Evolutionary conservation across 2,329 filamentous ascomycete species (phyloP), one percentile per base, ranked within the genome.

Genomic region (Penicillium sp.): DNA sequence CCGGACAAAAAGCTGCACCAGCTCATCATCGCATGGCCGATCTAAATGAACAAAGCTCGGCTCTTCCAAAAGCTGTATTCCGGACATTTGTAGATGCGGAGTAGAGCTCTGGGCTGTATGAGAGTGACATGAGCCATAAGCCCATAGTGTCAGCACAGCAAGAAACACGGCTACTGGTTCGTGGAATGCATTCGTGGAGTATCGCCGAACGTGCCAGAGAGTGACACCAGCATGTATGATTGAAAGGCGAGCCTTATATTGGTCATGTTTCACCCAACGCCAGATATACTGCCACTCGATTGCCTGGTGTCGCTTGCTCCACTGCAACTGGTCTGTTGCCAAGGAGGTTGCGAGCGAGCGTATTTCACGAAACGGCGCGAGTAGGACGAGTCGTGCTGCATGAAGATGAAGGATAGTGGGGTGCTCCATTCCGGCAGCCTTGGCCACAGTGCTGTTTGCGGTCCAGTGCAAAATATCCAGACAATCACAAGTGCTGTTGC

Each of bases 381-480:
- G 72, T 2, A 84, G 65, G 0, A 83, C 67, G 1, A 83, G 71
- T 2, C 82, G 73, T 0, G 81, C 76, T 1, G 79, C 63, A 56
- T 84, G 82, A 3, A 84, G 72, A 56, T 84, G 80, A 6, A 83
- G 63, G 0, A 84, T 72, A 1, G 78, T 81, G 2, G 79, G 74
- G 51, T 82, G 79, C 51, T 84, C 81, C 5, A 77, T 68, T 0
- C 81, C 81, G 1, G 73, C 70, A 1, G 74, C 67, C 44, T 74
- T 74, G 4, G 78, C 77, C 27, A 81, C 76, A 0, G 73, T 74
- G 38, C 74, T 77, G 55, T 82, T 82, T 2, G 81, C 81, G 16
- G 76, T 73, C 81, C 81, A 84, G 58, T 84, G 80, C 2, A 84
- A 69, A 1, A 83, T 74, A 50, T 84, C 81, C 2, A 84, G 59